Evolutionary conservation across 371 early-diverging fungal species (phyloP).

Genomic region (Thermomucor indicae-seudaticae): DNA sequence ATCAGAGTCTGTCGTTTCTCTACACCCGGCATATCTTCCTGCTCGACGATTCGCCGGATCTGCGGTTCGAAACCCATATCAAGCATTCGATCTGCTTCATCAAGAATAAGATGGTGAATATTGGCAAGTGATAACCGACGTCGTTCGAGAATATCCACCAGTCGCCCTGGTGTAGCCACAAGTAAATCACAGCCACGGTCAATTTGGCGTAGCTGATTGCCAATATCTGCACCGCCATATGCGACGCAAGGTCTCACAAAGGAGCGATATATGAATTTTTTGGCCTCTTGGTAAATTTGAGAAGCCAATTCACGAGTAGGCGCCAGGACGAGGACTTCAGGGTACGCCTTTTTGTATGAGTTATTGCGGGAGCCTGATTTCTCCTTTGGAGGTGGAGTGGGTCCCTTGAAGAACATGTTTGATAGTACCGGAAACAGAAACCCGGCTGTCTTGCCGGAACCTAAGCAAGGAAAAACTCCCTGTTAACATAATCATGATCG

Average conservation of each 20-base stretch:
- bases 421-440: constrained; percentile 60
- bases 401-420: constrained; percentile 67
- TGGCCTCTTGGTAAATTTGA: constrained; percentile 50
- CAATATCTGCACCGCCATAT: constrained; percentile 97
- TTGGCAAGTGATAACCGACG: constrained; percentile 76
- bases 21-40: constrained; percentile 91
- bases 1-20: constrained; percentile 90
- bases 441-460: constrained; percentile 74
- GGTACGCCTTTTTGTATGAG: constrained; percentile 47
- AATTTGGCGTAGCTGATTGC: constrained; percentile 85
- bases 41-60: constrained; percentile 94
- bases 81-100: constrained; percentile 99
- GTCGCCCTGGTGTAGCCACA: constrained; percentile 97
- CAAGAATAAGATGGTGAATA: constrained; percentile 90
- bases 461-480: constrained; percentile 17
- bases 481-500: neutral
- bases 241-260: constrained; percentile 91
- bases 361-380: constrained; percentile 15
- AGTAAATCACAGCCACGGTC: constrained; percentile 94
- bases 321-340: constrained; percentile 41
- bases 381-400: constrained; percentile 23
- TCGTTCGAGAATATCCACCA: constrained; percentile 95
- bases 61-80: constrained; percentile 99
- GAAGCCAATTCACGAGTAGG: constrained; percentile 43
- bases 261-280: constrained; percentile 87